Conservation (phyloP, 2,329 filamentous ascomycete genomes). For the Graphiopsis chlorocephala region DNA sequence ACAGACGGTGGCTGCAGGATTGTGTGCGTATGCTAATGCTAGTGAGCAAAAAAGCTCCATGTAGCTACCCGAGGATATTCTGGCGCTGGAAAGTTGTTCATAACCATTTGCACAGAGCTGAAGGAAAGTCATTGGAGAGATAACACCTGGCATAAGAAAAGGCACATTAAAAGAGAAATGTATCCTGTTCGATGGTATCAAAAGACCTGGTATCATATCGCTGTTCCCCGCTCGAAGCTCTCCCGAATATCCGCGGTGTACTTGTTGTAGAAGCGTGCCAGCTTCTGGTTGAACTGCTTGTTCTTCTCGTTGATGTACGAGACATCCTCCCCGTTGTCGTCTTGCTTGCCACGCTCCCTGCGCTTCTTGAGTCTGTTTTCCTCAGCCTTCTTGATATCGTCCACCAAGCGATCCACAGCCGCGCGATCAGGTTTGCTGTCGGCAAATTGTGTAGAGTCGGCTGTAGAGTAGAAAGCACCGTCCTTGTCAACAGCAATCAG, state of each 20-base stretch:
- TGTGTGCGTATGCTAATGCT: neutral
- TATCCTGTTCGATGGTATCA: neutral
- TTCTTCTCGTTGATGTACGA: constrained; percentile 99
- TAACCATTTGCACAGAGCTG: neutral
- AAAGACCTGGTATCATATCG: constrained; percentile 61
- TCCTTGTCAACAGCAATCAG: constrained; percentile 90
- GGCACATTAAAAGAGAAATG: neutral
- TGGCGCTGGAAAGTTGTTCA: too few relatives aligned
- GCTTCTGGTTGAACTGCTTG: constrained; percentile 99
- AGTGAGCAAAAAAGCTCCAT: neutral
- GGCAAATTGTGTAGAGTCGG: constrained; percentile 75
- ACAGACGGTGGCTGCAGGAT: neutral
- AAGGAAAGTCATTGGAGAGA: neutral
- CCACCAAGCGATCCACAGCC: constrained; percentile 82
- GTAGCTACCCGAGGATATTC: too few relatives aligned
- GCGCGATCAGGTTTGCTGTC: constrained; percentile 85
- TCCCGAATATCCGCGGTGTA: constrained; percentile 97
- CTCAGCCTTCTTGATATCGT: constrained; percentile 83
- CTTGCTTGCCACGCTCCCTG: constrained; percentile 69
- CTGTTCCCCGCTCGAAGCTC: constrained; percentile 94
- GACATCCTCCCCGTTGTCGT: constrained; percentile 80
- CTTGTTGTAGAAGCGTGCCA: constrained; percentile 95
- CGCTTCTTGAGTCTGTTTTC: constrained; percentile 82
- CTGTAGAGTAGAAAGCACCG: constrained; percentile 85
- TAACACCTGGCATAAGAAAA: neutral